Base-by-base conservation (phyloP, 2,329 filamentous ascomycete species). In the Stagonosporopsis cucurbitacearum region DNA sequence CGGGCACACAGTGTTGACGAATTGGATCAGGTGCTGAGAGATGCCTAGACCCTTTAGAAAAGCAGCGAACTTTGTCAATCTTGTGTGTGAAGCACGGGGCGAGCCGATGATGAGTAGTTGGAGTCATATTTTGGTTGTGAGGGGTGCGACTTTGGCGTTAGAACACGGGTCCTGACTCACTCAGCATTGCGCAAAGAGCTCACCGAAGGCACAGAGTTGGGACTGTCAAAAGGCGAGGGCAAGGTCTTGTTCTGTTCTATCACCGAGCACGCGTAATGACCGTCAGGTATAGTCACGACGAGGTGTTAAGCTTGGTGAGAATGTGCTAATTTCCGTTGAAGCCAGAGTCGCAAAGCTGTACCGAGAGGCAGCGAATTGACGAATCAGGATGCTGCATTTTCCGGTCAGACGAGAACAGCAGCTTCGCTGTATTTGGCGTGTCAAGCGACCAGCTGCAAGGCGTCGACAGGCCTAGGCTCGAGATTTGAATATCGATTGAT, bases 371-470 rank as follows among this genome's bases (percentile, higher is more conserved):
- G 26, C 3, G 36, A 44, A 59, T 66, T 63, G 64, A 54, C 65
- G 59, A 72, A 68, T 70, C 48, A 57, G 2, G 55, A 44, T 17
- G 43, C 30, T 19, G 15, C 17, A 61, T 44, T 57, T 62, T 70
- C 71, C 71, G 71, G 71, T 74, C 64, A 74, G 63, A 65, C 68
- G 50, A 63, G 64, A 69, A 53, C 41, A 68, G 67, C 26, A 62
- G 25, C 25, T 26, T 62, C 61, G 63, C 50, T 55, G 58, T 44
- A 42, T 59, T 50, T 60, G 63, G 57, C 44, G 48, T 50, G 52
- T 49, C 57, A 52, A 67, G 64, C 66, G 63, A 64, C 59, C 20
- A 56, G 23, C 55, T 59, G 60, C 55, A 59, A 54, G 33, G 57
- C 41, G 32, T 44, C 46, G 59, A 60, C 59, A 51, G 57, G 62